Conservation (phyloP, 23 red algal genomes). For the Cyanidiococcus yangmingshanensis region DNA sequence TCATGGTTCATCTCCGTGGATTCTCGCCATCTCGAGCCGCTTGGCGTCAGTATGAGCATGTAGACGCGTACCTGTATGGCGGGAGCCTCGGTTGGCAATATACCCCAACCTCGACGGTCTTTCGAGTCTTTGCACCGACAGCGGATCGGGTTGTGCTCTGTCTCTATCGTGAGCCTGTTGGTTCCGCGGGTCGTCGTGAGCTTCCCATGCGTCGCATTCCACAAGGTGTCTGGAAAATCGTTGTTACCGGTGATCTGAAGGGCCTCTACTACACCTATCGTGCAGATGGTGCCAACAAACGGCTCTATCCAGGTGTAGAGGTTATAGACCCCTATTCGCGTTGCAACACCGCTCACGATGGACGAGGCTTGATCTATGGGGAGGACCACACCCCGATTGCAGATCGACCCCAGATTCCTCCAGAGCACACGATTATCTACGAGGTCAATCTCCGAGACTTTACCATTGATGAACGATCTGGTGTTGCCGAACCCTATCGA, state of each 20-base stretch:
- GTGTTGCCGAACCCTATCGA: conserved; percentile 21
- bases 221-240: conserved; percentile 57
- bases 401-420: conserved; percentile 26
- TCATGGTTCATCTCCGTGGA: conserved; percentile 25
- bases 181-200: conserved; percentile 27
- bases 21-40: conserved; percentile 20
- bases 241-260: conserved; percentile 34
- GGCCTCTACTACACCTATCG: conserved; percentile 70
- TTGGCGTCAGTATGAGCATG: conserved; percentile 46
- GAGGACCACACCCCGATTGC: conserved; percentile 33
- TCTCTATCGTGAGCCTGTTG: conserved; percentile 37
- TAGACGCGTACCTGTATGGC: conserved; percentile 54
- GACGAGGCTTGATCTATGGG: conserved; percentile 59
- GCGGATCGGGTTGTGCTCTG: conserved; percentile 40
- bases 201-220: conserved; percentile 69
- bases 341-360: conserved; percentile 61
- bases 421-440: conserved; percentile 41
- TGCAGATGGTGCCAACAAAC: conserved; percentile 47
- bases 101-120: conserved; percentile 14
- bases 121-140: conserved; percentile 64
- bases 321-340: conserved; percentile 77
- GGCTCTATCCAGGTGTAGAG: conserved; percentile 66
- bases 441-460: conserved; percentile 69
- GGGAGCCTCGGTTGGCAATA: conserved; percentile 60
- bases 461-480: conserved; percentile 37